Conservation (phyloP, 805 yeast species). For the Wickerhamiella cacticola region DNA sequence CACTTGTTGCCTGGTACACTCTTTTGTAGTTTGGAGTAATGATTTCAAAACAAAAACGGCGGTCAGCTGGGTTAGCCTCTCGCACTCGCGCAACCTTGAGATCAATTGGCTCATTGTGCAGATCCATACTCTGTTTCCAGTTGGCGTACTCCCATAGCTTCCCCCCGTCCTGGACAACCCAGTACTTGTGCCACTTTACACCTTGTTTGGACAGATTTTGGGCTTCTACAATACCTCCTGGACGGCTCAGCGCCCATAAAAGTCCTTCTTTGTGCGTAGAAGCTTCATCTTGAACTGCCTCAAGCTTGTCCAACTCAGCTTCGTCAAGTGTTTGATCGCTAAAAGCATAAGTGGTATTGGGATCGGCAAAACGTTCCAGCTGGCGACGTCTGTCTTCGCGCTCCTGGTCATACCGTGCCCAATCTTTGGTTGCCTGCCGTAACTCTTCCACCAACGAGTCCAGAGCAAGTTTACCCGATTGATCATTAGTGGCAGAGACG, state of each 20-base stretch:
- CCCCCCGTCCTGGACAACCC: constrained; percentile 68
- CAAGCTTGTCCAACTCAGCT: background rate
- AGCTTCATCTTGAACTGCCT: constrained; percentile 2
- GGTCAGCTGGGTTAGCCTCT: constrained; percentile 32
- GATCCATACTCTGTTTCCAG: constrained; percentile 59
- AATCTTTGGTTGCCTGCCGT: constrained; percentile 29
- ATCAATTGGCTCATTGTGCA: constrained; percentile 57
- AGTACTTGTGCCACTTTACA: constrained; percentile 68
- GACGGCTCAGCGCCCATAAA: constrained; percentile 35
- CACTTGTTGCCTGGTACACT: constrained; percentile 60
- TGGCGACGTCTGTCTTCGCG: constrained; percentile 30
- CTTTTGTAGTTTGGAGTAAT: constrained; percentile 61
- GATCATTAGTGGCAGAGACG: constrained; percentile 23
- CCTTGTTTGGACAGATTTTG: constrained; percentile 28
- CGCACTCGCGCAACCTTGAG: constrained; percentile 55
- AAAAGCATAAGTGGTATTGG: background rate
- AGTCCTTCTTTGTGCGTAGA: constrained; percentile 32
- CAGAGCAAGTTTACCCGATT: constrained; percentile 25
- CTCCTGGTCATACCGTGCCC: constrained; percentile 32
- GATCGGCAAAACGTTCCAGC: constrained; percentile 25
- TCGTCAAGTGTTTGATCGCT: constrained; percentile 9
- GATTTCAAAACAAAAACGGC: constrained; percentile 58
- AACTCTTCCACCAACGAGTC: constrained; percentile 28
- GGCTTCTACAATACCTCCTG: constrained; percentile 28
- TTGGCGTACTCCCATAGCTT: constrained; percentile 58